Evolutionary conservation across 305 asterid genomes (phyloP), one percentile per base, ranked within the genome.

Genomic region (Fraxinus dipetala): DNA sequence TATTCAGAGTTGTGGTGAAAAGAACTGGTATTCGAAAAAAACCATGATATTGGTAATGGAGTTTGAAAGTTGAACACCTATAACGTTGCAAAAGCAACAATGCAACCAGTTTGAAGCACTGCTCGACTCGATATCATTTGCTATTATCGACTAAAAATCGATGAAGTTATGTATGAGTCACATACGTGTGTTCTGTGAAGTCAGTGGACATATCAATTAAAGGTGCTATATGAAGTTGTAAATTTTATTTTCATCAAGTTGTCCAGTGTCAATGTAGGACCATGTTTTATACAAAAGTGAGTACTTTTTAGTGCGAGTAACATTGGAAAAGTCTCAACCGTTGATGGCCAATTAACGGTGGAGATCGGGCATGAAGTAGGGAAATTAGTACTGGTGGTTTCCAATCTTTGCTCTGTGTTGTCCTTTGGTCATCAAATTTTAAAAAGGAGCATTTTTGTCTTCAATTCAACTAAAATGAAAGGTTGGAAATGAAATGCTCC

Each of bases 1-100:
- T 93, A 65, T 87, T 91, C 81, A 87, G 93, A 45, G 82, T 83
- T 0, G 89, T 91, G 22, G 91, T 90, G 0, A 88, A 84, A 59
- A 93, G 84, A 80, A 76, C 69, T n/a, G 89, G 84, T 22, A 86
- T 54, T 40, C 70, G 77, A 67, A 77, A 80, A 31, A 73, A 77
- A n/a, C 75, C 76, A 14, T 26, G 75, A 45, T 16, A n/a, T 5
- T 16, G 18, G 14, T 45, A 13, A 45, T 45, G 6, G 18, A 45
- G 56, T 45, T 13, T 13, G 56, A 14, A 45, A 13, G 67, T 51
- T 51, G 56, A 65, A 26, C 31, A 8, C 13, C 5, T 7, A 38
- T 38, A 20, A 2, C 5, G 11, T 20, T 59, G 70, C 11, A 20
- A 9, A 59, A 59, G 30, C 30, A 8, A 6, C 70, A 59, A 65